A percentile compares a stretch with the other conserved stretches of the same genome.
These are phyloP conservation scores for Inga leiocalycina DNA, from an alignment of 306 rosid genomes.

Conservation along the genomic window DNA sequence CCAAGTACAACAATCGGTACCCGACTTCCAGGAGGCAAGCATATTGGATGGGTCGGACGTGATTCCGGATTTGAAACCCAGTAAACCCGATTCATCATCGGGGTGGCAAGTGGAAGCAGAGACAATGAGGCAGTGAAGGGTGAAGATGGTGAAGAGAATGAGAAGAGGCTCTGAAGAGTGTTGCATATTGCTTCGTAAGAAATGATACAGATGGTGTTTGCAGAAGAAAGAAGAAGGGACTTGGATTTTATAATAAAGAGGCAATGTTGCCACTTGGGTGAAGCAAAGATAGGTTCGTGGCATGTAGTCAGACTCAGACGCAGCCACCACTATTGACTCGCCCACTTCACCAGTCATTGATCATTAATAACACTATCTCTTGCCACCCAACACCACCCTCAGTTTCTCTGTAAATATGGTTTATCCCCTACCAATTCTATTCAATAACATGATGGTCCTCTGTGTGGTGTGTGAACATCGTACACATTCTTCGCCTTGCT, in stretches of 20 bases:
- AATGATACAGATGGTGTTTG: background rate
- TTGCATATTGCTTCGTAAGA: background rate
- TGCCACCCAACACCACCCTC: too few relatives aligned
- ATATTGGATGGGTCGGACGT: constrained; percentile 74
- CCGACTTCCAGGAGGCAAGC: constrained; percentile 58
- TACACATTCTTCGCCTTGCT: background rate
- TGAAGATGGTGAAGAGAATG: constrained; percentile 26
- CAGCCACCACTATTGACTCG: background rate
- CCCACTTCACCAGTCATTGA: background rate
- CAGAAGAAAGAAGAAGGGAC: background rate
- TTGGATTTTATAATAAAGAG: background rate
- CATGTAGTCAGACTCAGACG: background rate
- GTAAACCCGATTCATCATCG: constrained; percentile 66
- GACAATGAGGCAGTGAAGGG: constrained; percentile 12
- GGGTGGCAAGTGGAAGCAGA: constrained; percentile 57
- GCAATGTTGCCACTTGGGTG: background rate
- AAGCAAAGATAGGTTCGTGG: too few relatives aligned
- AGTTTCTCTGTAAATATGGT: background rate
- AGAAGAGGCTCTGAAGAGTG: background rate
- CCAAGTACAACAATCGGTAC: constrained; percentile 79
- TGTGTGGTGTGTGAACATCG: too few relatives aligned
- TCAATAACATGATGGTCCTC: too few relatives aligned
- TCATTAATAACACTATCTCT: background rate
- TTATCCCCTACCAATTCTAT: background rate
- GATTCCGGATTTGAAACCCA: constrained; percentile 73